A percentile compares a stretch with the other conserved stretches of the same genome.
phyloP scores from a whole-genome alignment of 2,329 filamentous ascomycete genomes.

The Microdochium nivale region DNA sequence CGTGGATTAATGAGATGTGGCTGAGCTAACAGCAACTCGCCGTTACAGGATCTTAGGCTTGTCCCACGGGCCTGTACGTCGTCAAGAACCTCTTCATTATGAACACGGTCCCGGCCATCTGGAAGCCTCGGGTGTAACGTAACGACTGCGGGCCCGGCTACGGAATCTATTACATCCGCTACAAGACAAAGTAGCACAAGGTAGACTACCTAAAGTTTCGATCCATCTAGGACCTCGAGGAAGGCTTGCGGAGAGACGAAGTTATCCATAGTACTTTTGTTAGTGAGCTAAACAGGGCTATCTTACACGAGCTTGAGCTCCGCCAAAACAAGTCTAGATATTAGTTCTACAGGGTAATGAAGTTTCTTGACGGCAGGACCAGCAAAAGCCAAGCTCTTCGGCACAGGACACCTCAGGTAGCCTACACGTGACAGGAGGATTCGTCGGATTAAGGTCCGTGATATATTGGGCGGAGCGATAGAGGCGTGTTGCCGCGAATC shows the following conservation, averaged over 20 bases:
- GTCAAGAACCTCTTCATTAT: neutral
- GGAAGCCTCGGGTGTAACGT: neutral
- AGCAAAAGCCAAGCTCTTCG: neutral
- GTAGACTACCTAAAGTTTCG: neutral
- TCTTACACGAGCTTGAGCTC: neutral
- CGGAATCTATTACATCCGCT: neutral
- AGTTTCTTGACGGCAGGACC: neutral
- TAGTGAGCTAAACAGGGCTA: neutral
- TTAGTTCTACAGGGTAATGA: neutral
- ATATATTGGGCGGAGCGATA: too few relatives aligned
- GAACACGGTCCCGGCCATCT: neutral
- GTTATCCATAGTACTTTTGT: neutral
- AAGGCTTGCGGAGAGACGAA: neutral
- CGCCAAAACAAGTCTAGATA: neutral
- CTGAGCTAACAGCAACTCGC: neutral
- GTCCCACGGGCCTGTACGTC: neutral
- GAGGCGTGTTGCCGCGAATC: too few relatives aligned
- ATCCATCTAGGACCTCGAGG: neutral
- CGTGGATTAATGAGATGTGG: neutral
- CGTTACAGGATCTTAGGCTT: neutral
- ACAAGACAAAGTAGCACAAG: neutral
- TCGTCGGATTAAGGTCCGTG: neutral
- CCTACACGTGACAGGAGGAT: too few relatives aligned
- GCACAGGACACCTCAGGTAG: neutral
- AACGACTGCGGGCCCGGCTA: neutral